phyloP scores from a whole-genome alignment of 495 filamentous ascomycete genomes.

The Neurospora tetraspora region DNA sequence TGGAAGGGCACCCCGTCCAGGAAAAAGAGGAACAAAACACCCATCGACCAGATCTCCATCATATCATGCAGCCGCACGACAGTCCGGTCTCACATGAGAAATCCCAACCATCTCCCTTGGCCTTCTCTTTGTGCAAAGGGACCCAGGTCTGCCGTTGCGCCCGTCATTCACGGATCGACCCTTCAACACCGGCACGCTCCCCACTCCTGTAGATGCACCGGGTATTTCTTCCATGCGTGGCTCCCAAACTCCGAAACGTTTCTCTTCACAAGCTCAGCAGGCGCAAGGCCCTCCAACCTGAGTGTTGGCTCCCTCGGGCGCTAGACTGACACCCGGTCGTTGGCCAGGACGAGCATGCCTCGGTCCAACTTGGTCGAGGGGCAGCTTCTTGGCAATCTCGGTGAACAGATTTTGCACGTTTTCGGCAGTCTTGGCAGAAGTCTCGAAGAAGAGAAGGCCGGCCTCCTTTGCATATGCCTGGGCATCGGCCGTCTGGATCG shows the following conservation, averaged over 20 bases:
- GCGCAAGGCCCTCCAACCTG: slow-evolving; percentile 64
- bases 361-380: slow-evolving; percentile 86
- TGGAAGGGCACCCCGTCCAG: not conserved
- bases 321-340: slow-evolving; percentile 70
- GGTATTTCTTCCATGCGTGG: not conserved
- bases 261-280: slow-evolving; percentile 40
- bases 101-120: slow-evolving; percentile 1
- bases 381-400: slow-evolving; percentile 94
- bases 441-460: slow-evolving; percentile 92
- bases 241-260: not conserved
- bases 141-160: slow-evolving; percentile 6
- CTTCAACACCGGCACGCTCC: not conserved
- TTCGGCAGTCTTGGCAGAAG: slow-evolving; percentile 90
- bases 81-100: not conserved
- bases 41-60: slow-evolving; percentile 9
- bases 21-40: slow-evolving; percentile 7
- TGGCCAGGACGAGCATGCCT: slow-evolving; percentile 67
- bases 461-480: slow-evolving; percentile 92
- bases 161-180: not conserved
- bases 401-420: slow-evolving; percentile 95
- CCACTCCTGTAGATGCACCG: not conserved
- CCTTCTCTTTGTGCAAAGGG: slow-evolving; percentile 9
- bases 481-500: slow-evolving; percentile 77
- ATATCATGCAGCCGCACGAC: not conserved
- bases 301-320: slow-evolving; percentile 66